phyloP scores from a whole-genome alignment of 441 rosid species.

The Hura crepitans region DNA sequence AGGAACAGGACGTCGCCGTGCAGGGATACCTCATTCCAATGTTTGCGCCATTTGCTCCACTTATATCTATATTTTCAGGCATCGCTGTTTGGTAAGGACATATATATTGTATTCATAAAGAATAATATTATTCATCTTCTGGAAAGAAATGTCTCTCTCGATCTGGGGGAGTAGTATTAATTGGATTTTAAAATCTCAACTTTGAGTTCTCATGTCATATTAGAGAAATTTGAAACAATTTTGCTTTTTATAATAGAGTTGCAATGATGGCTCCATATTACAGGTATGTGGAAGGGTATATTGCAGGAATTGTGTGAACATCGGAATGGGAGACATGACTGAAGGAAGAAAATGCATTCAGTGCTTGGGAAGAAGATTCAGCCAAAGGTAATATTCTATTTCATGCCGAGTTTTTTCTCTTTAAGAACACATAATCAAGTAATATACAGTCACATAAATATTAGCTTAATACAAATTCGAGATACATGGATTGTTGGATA shows the following conservation, averaged over 20 bases:
- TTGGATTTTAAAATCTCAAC: too few species aligned
- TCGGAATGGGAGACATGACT: slow-evolving; percentile 62
- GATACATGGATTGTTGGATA: background rate
- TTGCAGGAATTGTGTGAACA: slow-evolving; percentile 45
- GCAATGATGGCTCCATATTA: background rate
- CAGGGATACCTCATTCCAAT: slow-evolving; percentile 70
- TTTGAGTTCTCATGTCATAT: too few species aligned
- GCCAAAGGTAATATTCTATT: slow-evolving; percentile 37
- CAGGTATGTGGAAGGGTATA: slow-evolving; percentile 69
- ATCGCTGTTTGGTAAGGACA: slow-evolving; percentile 50
- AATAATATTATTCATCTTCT: too few species aligned
- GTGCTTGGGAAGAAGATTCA: slow-evolving; percentile 52
- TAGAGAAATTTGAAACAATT: too few species aligned
- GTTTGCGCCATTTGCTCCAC: slow-evolving; percentile 57
- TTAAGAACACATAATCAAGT: too few species aligned
- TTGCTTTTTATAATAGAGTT: too few species aligned
- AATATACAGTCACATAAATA: too few species aligned
- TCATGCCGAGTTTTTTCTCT: too few species aligned
- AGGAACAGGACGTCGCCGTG: slow-evolving; percentile 37
- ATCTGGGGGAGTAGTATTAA: too few species aligned
- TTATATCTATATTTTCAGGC: slow-evolving; percentile 52
- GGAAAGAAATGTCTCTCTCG: too few species aligned
- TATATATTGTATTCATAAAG: too few species aligned
- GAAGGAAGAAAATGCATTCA: slow-evolving; percentile 62
- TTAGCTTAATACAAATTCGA: too few species aligned